A percentile compares a stretch with the other conserved stretches of the same genome.
Conservation (phyloP, 2,329 filamentous ascomycete genomes). For the Gaeumannomyces tritici region DNA sequence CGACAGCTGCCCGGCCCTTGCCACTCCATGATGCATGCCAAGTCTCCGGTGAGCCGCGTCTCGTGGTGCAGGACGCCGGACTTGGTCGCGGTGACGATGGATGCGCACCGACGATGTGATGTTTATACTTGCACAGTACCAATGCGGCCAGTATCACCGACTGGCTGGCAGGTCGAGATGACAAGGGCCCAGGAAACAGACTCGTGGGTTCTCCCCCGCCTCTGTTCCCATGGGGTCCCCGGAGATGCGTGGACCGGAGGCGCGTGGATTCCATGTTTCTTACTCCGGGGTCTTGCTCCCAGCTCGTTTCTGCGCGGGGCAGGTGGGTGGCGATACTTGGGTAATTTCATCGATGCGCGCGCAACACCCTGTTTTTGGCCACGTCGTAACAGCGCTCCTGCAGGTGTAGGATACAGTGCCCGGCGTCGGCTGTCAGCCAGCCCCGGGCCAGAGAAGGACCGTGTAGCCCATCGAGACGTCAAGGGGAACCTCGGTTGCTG, state of each 20-base stretch:
- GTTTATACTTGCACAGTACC: no score
- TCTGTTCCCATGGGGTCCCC: not conserved
- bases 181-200: not conserved
- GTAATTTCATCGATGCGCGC: not conserved
- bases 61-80: not conserved
- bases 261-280: not conserved
- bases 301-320: no score
- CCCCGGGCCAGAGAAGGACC: not conserved
- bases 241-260: not conserved
- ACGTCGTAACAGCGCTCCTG: not conserved
- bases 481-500: not conserved
- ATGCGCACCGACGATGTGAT: not conserved
- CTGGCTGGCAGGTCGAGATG: not conserved
- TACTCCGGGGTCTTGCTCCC: not conserved
- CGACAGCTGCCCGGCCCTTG: not conserved
- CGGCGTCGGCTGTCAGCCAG: no score
- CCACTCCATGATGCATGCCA: not conserved
- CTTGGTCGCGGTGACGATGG: not conserved
- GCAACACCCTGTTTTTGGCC: not conserved
- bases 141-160: not conserved
- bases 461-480: no score
- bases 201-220: no score
- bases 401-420: not conserved
- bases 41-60: not conserved
- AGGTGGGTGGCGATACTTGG: not conserved